phyloP scores from a whole-genome alignment of 495 filamentous ascomycete species.

The Friedmanniomyces endolithicus region DNA sequence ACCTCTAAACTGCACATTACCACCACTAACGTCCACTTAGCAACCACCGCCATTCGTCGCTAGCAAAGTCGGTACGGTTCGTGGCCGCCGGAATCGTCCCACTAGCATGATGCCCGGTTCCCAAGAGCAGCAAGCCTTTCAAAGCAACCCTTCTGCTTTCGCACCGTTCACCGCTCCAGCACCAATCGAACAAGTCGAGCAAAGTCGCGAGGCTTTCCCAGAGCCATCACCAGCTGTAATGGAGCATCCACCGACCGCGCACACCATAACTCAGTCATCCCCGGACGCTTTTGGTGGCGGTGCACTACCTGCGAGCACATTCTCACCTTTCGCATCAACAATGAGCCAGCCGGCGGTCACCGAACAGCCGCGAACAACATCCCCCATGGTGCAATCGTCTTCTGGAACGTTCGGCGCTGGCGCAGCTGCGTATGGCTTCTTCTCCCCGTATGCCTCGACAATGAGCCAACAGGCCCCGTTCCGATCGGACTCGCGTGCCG shows the following conservation, averaged over 20 bases:
- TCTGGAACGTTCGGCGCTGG: not conserved
- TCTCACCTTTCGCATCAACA: not conserved
- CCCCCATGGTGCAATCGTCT: not conserved
- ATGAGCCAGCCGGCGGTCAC: not conserved
- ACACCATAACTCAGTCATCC: not conserved
- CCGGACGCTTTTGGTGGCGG: not conserved
- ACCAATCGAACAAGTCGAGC: not conserved
- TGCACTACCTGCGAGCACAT: not conserved
- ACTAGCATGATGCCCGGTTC: conserved; percentile 56
- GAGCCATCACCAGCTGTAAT: not conserved
- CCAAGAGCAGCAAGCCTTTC: conserved; percentile 3
- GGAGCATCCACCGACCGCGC: not conserved
- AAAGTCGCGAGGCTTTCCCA: conserved; percentile 1
- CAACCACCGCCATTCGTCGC: conserved; percentile 39
- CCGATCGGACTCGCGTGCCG: conserved; percentile 14
- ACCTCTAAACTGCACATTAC: not conserved
- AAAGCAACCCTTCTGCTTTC: not conserved
- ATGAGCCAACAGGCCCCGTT: conserved; percentile 4
- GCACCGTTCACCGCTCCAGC: not conserved
- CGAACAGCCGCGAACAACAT: not conserved
- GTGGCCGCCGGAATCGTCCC: conserved; percentile 69
- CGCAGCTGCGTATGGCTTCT: not conserved
- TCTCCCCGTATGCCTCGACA: conserved; percentile 9
- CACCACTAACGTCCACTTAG: conserved; percentile 35
- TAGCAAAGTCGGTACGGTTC: conserved; percentile 61